Evolutionary conservation across 495 filamentous ascomycete genomes (phyloP), one percentile per base, ranked within the genome.

Genomic region (Penicillium nucicola): DNA sequence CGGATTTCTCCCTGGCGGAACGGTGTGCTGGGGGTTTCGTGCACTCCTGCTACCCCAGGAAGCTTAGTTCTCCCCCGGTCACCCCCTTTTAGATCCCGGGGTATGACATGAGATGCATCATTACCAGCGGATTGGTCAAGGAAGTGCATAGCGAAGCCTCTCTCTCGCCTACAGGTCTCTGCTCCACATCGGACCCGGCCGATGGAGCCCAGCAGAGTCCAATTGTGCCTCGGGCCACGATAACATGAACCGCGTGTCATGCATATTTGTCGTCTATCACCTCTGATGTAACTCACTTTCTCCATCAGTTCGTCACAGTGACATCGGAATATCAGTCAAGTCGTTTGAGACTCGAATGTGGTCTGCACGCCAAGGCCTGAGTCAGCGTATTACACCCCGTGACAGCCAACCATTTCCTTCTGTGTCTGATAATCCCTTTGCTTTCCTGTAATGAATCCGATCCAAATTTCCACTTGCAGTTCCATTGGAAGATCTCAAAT

Each of bases 1-100:
- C 70, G 55, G 83, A 85, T 72, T 85, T 81, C n/a, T 81, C 72
- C 49, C 77, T 83, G 53, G 5, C 11, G 12, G 8, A n/a, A 42
- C 12, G 31, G 10, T 12, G 10, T 14, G 20, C 17, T 38, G 42
- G 36, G 30, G 37, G 25, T 22, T 17, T 17, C 12, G 20, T 19
- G 9, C 25, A 10, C 6, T 12, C 20, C n/a, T 58, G 83, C 22
- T 80, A 75, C 53, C 79, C 77, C 48, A 23, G 20, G 14, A 37
- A 23, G 18, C 14, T 42, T 45, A 22, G 9, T 39, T 44, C 2
- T 32, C 12, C 11, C 28, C 17, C 36, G n/a, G 36, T 4, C 14
- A 15, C 10, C 23, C 23, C 33, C 42, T 10, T 14, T 42, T 14
- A 43, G 18, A 54, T 49, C 3, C 32, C n/a, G 22, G 23, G 45